These are phyloP conservation scores for Saccharomyces cerevisiae DNA, from an alignment of 805 yeast genomes.

Conservation along the genomic window DNA sequence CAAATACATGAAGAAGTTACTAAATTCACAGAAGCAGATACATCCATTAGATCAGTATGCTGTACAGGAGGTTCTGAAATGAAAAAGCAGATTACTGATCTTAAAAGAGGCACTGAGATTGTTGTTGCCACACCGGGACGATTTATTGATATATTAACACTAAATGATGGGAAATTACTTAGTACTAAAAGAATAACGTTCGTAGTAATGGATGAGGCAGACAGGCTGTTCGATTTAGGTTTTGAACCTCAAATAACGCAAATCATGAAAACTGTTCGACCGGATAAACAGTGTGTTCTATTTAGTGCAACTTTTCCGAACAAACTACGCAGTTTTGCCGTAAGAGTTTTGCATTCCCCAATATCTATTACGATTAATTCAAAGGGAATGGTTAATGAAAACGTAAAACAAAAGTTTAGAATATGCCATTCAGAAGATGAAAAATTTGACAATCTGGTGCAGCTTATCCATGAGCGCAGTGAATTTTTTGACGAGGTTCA, in stretches of 20 bases:
- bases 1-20: conserved; percentile 68
- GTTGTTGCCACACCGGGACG: conserved; percentile 94
- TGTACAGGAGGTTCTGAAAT: conserved; percentile 89
- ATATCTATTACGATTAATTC: conserved; percentile 75
- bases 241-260: conserved; percentile 92
- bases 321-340: conserved; percentile 68
- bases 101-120: conserved; percentile 71
- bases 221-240: conserved; percentile 92
- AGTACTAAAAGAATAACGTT: conserved; percentile 64
- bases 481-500: not conserved
- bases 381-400: conserved; percentile 70
- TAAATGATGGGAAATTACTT: conserved; percentile 67
- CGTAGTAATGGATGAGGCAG: conserved; percentile 92
- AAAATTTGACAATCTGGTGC: conserved; percentile 50
- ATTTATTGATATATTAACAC: conserved; percentile 76
- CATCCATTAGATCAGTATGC: conserved; percentile 51
- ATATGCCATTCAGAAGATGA: conserved; percentile 44
- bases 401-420: conserved; percentile 64
- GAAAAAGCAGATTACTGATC: conserved; percentile 68
- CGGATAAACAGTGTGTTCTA: conserved; percentile 80
- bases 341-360: conserved; percentile 53
- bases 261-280: conserved; percentile 66
- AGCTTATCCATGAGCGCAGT: conserved; percentile 40
- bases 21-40: conserved; percentile 37
- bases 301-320: conserved; percentile 92